Conservation (phyloP, 116 monocot species). For the Phalaenopsis hybrid region DNA sequence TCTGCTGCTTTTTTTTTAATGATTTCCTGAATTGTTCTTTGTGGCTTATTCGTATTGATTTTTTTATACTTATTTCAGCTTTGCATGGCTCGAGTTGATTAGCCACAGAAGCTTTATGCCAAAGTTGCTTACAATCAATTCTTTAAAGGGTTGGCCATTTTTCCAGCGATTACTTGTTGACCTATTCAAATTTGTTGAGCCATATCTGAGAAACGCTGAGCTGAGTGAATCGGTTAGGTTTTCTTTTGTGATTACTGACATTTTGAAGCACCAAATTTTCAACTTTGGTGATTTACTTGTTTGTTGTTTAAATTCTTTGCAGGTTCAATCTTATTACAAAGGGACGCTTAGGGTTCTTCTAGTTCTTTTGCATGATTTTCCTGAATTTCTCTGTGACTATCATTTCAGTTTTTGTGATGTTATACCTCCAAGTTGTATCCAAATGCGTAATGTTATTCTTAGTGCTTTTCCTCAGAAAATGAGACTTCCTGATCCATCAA, state of each 20-base stretch:
- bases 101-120: conserved; percentile 96
- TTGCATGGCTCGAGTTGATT: conserved; percentile 97
- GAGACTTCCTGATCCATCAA: conserved; percentile 96
- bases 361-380: conserved; percentile 94
- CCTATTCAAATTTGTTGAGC: conserved; percentile 91
- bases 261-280: neutral
- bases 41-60: neutral
- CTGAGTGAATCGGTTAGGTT: conserved; percentile 70
- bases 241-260: neutral
- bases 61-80: conserved; percentile 33
- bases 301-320: neutral
- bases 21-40: neutral
- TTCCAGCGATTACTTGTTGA: conserved; percentile 90
- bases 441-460: conserved; percentile 95
- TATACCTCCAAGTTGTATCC: conserved; percentile 90
- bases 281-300: neutral
- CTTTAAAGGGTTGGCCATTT: conserved; percentile 81
- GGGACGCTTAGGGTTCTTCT: conserved; percentile 87
- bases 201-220: conserved; percentile 77
- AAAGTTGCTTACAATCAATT: conserved; percentile 57
- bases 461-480: conserved; percentile 99
- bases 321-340: conserved; percentile 85
- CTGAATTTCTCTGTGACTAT: conserved; percentile 92
- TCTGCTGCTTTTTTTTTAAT: neutral
- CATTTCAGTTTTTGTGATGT: conserved; percentile 99